Conservation (phyloP, 441 rosid species). For the Brassica balearica region DNA sequence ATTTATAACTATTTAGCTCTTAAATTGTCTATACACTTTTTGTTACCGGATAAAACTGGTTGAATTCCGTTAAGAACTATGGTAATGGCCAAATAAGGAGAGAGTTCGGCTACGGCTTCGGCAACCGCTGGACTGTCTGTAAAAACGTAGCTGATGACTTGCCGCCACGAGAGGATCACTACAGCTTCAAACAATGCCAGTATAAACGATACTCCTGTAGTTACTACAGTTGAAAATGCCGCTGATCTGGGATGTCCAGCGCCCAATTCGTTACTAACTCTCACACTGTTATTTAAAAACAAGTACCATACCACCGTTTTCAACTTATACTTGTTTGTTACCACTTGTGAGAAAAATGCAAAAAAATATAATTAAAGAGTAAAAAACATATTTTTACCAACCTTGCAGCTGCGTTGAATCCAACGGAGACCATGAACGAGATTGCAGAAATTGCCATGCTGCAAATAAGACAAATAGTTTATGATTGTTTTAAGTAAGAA, state of each 20-base stretch:
- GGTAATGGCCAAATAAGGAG: constrained; percentile 46
- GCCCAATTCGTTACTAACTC: constrained; percentile 46
- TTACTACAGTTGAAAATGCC: constrained; percentile 47
- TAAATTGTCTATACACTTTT: neutral
- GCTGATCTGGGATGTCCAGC: constrained; percentile 47
- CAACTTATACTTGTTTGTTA: neutral
- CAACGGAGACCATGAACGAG: constrained; percentile 51
- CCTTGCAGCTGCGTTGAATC: constrained; percentile 63
- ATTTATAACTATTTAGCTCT: neutral
- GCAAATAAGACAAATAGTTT: neutral
- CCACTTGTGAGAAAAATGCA: neutral
- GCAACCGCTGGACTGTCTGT: constrained; percentile 50
- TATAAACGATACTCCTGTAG: constrained; percentile 51
- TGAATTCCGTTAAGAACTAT: constrained; percentile 48
- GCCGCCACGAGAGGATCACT: constrained; percentile 46
- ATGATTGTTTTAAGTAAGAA: neutral
- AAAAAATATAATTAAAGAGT: neutral
- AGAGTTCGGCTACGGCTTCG: constrained; percentile 47
- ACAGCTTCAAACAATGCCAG: constrained; percentile 49
- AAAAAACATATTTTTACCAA: neutral
- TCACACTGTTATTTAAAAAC: constrained; percentile 37
- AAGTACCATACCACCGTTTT: too few species aligned
- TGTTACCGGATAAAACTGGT: constrained; percentile 50
- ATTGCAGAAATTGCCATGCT: constrained; percentile 51
- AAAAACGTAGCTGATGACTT: constrained; percentile 51